Evolutionary conservation across 1,284 basidiomycete species (phyloP), one percentile per base, ranked within the genome.

Genomic region (Neonothopanus nambi): DNA sequence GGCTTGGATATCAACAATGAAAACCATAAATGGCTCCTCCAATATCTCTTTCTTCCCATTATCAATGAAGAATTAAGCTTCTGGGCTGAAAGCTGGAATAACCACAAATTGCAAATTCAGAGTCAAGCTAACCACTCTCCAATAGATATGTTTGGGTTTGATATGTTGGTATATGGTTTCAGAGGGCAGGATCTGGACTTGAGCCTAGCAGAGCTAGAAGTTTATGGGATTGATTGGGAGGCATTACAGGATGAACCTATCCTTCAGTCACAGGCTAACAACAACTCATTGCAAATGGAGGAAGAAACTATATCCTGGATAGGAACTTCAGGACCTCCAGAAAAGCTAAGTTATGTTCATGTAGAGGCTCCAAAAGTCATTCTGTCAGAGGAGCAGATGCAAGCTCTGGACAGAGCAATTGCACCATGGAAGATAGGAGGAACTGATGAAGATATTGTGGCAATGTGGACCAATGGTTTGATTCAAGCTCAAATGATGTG

Each of bases 181-280:
- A 18, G 37, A 12, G 48, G 48, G 13, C 13, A 36, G 7, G 35
- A 38, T 6, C 38, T 49, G 15, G n/a, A 49, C 17, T 36, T 48
- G 12, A 18, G 28, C 8, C 6, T 20, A 11, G 45, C 15, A 35
- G 45, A 48, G 38, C 45, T 62, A 1, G 60, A 62, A 30, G 55
- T 58, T 12, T 59, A 51, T 56, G 60, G 59, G 17, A 50, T 62
- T 26, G 60, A 62, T 44, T 62, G 59, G 60, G 57, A 52, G 20
- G 60, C 43, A 1, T 26, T 62, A 2, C 51, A 52, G 15, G 55
- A 57, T 24, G 57, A 53, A 1, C 20, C 11, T 2, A 5, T 60
- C 12, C 35, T 57, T n/a, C 30, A 24, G 15, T 40, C 52, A 23
- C 46, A 28, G 26, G 26, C 26, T 5, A 11, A 28, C 5, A 28